Base-by-base conservation (phyloP, 2,329 filamentous ascomycete genomes). In the Neofusicoccum umdonicola region DNA sequence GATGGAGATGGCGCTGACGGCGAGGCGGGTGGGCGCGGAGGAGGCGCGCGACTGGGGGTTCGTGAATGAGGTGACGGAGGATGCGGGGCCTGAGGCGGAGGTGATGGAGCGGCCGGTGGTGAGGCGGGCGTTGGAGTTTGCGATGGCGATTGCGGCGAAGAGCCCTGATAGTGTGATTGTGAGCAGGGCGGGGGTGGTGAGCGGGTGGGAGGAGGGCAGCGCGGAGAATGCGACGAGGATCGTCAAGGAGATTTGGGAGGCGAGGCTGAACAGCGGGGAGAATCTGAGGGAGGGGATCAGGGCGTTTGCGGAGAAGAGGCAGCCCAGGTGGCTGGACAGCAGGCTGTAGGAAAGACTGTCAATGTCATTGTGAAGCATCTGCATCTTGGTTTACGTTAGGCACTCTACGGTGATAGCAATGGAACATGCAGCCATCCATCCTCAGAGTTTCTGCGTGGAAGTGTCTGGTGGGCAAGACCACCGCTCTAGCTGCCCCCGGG, bases 91-190 rank as follows among this genome's bases (percentile, higher is more conserved):
- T 6, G 44, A 37, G 3, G 58, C 11, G 3, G 48, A 41, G 15
- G 37, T 52, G 6, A 5, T 35, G 34, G 37, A 42, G 3, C 19
- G 42, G 35, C 39, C 56, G 41, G 57, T 78, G 2, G 70, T 78
- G 0, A 70, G 74, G 3, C 74, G 76, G 60, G 76, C 76, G 12
- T 17, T 78, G 57, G 76, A 77, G 66, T 68, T 76, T 15, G 76
- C 76, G 1, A 71, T 71, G 42, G 69, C 70, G 3, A 75, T 78
- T 75, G 75, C 1, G 70, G 69, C 0, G 37, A 76, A 77, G 13
- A 76, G 72, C 2, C 76, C 76, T 15, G 76, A 78, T 67, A 70
- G 75, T 1, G 73, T 76, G 2, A 77, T 78, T 54, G 73, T 77
- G 9, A 78, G 75, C 2, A 67, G 75, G 39, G 74, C 73, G 12